phyloP scores from a whole-genome alignment of 768 basidiomycete genomes.

The Cyclocybe cylindracea region DNA sequence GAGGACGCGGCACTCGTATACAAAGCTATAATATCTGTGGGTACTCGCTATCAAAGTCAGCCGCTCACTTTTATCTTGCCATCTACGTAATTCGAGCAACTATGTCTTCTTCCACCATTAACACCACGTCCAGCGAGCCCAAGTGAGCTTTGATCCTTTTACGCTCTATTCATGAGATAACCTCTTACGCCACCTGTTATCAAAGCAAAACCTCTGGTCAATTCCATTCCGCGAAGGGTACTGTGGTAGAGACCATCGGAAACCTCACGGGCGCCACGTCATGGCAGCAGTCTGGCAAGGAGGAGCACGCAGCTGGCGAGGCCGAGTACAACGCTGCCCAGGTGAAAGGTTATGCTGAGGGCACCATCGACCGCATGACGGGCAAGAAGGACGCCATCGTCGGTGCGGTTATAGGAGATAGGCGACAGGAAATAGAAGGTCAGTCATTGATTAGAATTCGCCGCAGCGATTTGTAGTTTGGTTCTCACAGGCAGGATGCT shows the following conservation, averaged over 20 bases:
- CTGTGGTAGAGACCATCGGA: slow-evolving; percentile 40
- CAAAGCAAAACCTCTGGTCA: slow-evolving; percentile 44
- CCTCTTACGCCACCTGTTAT: background rate
- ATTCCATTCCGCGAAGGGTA: slow-evolving; percentile 45
- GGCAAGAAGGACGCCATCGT: slow-evolving; percentile 51
- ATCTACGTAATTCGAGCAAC: background rate
- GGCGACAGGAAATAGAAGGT: slow-evolving; percentile 44
- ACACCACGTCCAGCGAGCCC: slow-evolving; percentile 29
- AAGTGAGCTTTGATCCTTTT: slow-evolving; percentile 19
- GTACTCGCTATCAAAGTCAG: no score
- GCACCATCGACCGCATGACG: slow-evolving; percentile 40
- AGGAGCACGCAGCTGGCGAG: slow-evolving; percentile 55
- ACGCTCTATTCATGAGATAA: background rate
- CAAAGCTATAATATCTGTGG: no score
- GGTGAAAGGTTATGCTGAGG: slow-evolving; percentile 51
- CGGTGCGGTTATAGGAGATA: slow-evolving; percentile 55
- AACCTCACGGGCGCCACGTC: slow-evolving; percentile 46
- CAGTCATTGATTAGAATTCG: slow-evolving; percentile 2
- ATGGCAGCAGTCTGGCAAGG: slow-evolving; percentile 49
- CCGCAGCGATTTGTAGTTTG: background rate
- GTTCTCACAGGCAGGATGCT: background rate
- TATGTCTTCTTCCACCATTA: slow-evolving; percentile 23
- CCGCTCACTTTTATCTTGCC: no score
- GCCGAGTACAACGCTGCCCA: slow-evolving; percentile 51
- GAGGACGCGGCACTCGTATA: no score